Evolutionary conservation across 73 alveolate species (phyloP).

Genomic region (Paramecium sonneborni): DNA sequence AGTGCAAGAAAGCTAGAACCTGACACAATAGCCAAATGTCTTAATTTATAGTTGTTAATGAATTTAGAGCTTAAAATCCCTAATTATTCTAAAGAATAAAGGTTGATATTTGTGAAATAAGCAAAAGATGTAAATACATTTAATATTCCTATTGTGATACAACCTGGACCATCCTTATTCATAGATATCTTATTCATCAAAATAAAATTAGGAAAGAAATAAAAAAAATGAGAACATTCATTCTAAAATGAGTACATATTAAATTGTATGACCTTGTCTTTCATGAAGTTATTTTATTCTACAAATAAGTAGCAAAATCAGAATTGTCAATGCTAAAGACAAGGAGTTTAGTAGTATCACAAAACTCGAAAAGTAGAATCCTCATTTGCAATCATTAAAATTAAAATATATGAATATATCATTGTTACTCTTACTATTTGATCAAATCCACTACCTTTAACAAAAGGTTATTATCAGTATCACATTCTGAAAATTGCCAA

Average conservation of each 20-base stretch:
- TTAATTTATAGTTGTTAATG: neutral
- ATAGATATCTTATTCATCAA: neutral
- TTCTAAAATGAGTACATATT: constrained; percentile 12
- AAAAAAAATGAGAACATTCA: neutral
- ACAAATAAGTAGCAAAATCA: neutral
- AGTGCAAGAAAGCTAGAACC: neutral
- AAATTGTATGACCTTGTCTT: constrained; percentile 8
- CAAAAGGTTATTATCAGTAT: neutral
- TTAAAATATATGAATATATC: neutral
- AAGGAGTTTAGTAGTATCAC: neutral
- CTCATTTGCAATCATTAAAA: neutral
- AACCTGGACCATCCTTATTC: neutral
- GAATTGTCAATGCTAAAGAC: neutral
- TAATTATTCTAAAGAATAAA: neutral
- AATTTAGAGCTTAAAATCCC: neutral
- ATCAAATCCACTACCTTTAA: neutral
- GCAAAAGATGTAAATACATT: constrained; percentile 11
- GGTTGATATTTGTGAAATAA: neutral
- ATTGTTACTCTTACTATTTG: neutral
- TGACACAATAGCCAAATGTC: constrained; percentile 3
- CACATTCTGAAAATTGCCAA: constrained; percentile 33
- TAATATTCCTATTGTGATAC: neutral
- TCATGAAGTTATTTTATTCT: constrained; percentile 6
- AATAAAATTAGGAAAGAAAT: constrained; percentile 8
- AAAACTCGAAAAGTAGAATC: neutral